These are phyloP conservation scores for Cutaneotrichosporon arboriforme DNA, from an alignment of 1,284 basidiomycete genomes.

Conservation along the genomic window DNA sequence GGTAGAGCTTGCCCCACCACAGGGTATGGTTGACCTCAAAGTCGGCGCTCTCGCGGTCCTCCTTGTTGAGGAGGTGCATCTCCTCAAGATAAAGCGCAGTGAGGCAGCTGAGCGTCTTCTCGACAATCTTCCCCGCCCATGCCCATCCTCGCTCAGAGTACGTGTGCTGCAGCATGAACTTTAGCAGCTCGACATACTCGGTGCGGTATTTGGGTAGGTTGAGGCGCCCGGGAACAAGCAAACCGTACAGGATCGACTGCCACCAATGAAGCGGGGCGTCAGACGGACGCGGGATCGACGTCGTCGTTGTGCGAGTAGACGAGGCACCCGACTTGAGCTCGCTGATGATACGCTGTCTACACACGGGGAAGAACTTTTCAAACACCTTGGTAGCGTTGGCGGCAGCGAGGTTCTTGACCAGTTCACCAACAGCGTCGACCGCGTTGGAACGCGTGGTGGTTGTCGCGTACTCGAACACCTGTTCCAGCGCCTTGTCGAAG, in stretches of 20 bases:
- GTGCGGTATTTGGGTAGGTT: conserved; percentile 24
- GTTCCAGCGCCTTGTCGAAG: conserved; percentile 77
- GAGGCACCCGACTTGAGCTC: conserved; percentile 90
- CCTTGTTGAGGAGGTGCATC: conserved; percentile 73
- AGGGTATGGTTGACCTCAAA: conserved; percentile 68
- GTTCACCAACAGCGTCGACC: conserved; percentile 81
- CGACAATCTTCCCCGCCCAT: conserved; percentile 71
- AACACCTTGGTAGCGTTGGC: conserved; percentile 72
- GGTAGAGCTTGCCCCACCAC: conserved; percentile 79
- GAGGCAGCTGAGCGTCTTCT: conserved; percentile 70
- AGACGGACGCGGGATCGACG: conserved; percentile 71
- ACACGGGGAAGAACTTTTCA: conserved; percentile 73
- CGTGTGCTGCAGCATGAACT: conserved; percentile 68
- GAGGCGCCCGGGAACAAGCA: conserved; percentile 35
- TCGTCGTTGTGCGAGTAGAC: conserved; percentile 81
- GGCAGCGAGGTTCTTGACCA: conserved; percentile 79
- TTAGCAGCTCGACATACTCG: conserved; percentile 57
- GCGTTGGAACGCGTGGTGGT: conserved; percentile 81
- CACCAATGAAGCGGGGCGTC: conserved; percentile 93
- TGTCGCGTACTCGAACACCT: conserved; percentile 74
- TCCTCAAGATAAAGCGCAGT: conserved; percentile 75
- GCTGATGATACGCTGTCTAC: conserved; percentile 70
- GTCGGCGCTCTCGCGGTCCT: conserved; percentile 72
- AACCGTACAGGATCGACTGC: conserved; percentile 39
- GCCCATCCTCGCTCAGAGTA: conserved; percentile 87